phyloP scores from a whole-genome alignment of 148 eudicot species.

The Spergularia bocconei region DNA sequence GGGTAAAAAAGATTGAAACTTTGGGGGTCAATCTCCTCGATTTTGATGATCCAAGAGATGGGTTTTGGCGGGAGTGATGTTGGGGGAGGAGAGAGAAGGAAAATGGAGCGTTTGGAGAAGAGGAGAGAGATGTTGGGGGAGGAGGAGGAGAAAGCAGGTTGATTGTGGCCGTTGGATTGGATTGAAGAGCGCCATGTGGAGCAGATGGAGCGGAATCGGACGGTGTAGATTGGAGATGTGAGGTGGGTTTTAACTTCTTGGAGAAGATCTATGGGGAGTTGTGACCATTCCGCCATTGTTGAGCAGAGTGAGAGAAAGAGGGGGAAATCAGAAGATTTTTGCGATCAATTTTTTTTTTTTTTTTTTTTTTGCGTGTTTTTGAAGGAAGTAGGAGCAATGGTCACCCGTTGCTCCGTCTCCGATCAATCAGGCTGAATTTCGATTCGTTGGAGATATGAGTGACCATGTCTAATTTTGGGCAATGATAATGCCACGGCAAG shows the following conservation, averaged over 20 bases:
- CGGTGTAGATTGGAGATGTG: constrained; percentile 38
- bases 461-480: no score
- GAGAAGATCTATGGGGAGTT: constrained; percentile 61
- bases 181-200: constrained; percentile 52
- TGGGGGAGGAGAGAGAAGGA: constrained; percentile 25
- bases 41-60: constrained; percentile 60
- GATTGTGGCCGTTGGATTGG: constrained; percentile 24
- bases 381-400: no score
- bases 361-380: no score
- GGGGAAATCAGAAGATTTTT: no score
- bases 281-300: constrained; percentile 63
- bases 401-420: no score
- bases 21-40: constrained; percentile 42
- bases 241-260: constrained; percentile 44
- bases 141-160: neutral
- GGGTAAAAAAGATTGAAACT: constrained; percentile 48
- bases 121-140: constrained; percentile 2
- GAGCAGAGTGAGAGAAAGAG: neutral
- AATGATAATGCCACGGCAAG: no score
- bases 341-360: no score
- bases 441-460: no score
- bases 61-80: constrained; percentile 9
- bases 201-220: constrained; percentile 71
- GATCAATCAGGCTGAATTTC: no score
- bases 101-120: constrained; percentile 54